Percentiles rank a stretch among this genome's conserved stretches.
Conservation (phyloP, 208 protist species). For the Tritrichomonas musculus region DNA sequence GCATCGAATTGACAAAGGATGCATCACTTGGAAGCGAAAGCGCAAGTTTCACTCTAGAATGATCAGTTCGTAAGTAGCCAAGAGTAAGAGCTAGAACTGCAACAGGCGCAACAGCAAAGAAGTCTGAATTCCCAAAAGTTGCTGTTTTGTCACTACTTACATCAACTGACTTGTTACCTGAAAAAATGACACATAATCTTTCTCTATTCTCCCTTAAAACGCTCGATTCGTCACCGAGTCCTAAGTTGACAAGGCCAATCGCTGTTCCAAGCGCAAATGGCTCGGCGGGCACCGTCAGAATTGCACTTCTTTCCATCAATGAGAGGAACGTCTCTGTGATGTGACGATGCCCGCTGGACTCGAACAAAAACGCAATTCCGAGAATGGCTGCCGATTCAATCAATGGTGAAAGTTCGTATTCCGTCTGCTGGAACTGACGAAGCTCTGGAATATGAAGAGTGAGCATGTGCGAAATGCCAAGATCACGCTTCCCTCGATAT, state of each 20-base stretch:
- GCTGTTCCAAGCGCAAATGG: neutral
- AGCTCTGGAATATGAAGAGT: constrained; percentile 17
- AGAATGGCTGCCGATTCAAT: neutral
- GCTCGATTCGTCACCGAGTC: neutral
- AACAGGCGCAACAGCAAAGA: neutral
- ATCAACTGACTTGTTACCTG: neutral
- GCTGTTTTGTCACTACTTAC: neutral
- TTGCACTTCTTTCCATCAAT: neutral
- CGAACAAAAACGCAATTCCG: constrained; percentile 18
- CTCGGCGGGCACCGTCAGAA: neutral
- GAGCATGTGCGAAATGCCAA: neutral
- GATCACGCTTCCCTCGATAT: neutral
- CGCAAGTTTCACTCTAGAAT: neutral
- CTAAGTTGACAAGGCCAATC: neutral
- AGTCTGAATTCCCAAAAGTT: constrained; percentile 30
- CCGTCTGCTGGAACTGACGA: neutral
- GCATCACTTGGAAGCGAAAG: neutral
- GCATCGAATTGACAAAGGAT: neutral
- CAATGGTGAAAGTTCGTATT: neutral
- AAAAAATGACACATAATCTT: constrained; percentile 4
- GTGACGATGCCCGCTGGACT: neutral
- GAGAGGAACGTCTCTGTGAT: neutral
- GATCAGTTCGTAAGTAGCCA: neutral
- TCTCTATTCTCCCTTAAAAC: constrained; percentile 17
- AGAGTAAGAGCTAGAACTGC: neutral